Percentiles rank a stretch among this genome's conserved stretches.
phyloP scores from a whole-genome alignment of 139 green algal species.

The Auxenochlorella pyrenoidosa region DNA sequence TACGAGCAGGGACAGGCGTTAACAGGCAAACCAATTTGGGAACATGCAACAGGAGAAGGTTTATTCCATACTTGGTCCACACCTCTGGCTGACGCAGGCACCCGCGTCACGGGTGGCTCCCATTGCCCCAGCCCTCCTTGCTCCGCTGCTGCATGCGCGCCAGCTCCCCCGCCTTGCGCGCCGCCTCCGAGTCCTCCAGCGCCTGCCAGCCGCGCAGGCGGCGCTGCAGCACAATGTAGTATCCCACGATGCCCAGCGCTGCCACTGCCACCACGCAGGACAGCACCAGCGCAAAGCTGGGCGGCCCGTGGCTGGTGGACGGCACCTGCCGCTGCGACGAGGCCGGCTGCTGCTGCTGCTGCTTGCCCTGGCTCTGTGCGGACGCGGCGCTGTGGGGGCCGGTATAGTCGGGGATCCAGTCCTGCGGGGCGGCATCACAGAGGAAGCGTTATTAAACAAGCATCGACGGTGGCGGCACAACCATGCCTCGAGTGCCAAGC shows the following conservation, averaged over 20 bases:
- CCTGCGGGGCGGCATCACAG: not conserved
- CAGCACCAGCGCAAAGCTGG: constrained; percentile 13
- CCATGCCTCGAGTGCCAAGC: too few relatives aligned
- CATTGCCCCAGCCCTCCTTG: not conserved
- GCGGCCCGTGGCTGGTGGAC: not conserved
- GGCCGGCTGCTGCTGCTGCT: not conserved
- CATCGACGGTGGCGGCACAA: too few relatives aligned
- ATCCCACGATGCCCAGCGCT: constrained; percentile 10
- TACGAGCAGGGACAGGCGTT: too few relatives aligned
- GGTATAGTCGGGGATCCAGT: not conserved
- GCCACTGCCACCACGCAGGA: not conserved
- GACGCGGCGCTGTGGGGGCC: not conserved
- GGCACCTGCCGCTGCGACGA: not conserved
- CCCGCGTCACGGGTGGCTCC: not conserved
- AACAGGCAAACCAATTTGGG: too few relatives aligned
- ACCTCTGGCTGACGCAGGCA: not conserved
- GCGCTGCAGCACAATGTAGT: constrained; percentile 12
- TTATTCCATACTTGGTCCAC: too few relatives aligned
- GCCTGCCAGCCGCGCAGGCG: constrained; percentile 19
- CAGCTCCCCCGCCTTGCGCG: constrained; percentile 11
- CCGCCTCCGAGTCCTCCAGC: constrained; percentile 1
- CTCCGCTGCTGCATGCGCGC: not conserved
- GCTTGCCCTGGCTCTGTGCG: not conserved
- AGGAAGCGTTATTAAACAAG: too few relatives aligned
- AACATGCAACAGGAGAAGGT: too few relatives aligned